phyloP scores from a whole-genome alignment of 495 filamentous ascomycete genomes.

The Glarea lozoyensis region DNA sequence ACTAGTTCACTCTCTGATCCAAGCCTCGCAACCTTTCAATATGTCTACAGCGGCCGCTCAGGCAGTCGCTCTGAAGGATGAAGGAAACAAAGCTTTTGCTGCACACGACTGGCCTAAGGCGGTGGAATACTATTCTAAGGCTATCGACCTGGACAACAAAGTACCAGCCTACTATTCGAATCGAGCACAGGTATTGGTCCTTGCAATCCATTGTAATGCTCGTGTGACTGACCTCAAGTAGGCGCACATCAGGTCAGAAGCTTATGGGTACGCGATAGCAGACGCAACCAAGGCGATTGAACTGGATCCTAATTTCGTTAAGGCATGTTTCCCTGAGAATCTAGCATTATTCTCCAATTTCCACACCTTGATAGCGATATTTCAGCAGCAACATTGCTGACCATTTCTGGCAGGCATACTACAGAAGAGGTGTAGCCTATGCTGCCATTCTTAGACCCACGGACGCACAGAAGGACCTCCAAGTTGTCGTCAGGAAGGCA shows the following conservation, averaged over 20 bases:
- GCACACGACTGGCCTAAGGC: constrained; percentile 80
- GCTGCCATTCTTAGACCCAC: constrained; percentile 80
- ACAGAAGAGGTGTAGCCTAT: constrained; percentile 83
- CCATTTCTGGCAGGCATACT: constrained; percentile 69
- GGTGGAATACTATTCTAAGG: constrained; percentile 78
- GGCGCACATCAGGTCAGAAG: constrained; percentile 92
- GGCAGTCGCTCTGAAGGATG: constrained; percentile 76
- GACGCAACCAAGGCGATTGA: constrained; percentile 95
- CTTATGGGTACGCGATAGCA: constrained; percentile 83
- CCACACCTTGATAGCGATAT: background rate
- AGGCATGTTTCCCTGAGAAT: constrained; percentile 41
- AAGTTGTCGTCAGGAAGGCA: constrained; percentile 75
- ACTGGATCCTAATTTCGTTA: constrained; percentile 76
- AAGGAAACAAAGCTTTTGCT: constrained; percentile 90
- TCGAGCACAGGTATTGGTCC: constrained; percentile 75
- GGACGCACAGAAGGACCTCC: constrained; percentile 88
- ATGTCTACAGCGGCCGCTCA: constrained; percentile 39
- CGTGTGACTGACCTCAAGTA: constrained; percentile 43
- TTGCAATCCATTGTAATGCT: constrained; percentile 21
- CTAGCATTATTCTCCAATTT: background rate
- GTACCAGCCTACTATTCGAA: constrained; percentile 91
- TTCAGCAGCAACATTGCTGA: background rate
- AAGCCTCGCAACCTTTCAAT: background rate
- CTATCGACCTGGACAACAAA: constrained; percentile 76
- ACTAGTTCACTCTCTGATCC: no score